Evolutionary conservation across 768 basidiomycete species (phyloP).

Genomic region (Kwoniella sp.): DNA sequence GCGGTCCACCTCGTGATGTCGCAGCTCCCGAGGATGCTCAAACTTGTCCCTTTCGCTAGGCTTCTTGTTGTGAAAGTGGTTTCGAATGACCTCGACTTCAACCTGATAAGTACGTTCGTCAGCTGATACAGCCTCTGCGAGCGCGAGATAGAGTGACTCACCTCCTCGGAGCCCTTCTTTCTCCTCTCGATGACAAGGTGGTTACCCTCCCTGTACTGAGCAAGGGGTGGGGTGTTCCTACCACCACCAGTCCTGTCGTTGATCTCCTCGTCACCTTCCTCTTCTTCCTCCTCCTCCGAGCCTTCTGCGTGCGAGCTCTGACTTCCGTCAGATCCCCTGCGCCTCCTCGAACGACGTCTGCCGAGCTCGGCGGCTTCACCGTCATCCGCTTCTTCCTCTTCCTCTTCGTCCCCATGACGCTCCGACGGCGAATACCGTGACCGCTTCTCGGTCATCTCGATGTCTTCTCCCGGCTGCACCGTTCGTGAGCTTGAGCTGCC

Average conservation of each 20-base stretch:
- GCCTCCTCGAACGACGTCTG: background rate
- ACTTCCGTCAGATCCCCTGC: background rate
- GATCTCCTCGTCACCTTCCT: conserved; percentile 13
- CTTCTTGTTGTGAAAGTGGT: conserved; percentile 46
- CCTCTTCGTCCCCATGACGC: background rate
- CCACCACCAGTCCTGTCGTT: conserved; percentile 32
- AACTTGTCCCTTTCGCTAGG: conserved; percentile 28
- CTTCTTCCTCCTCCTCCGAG: conserved; percentile 27
- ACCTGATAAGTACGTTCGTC: conserved; percentile 52
- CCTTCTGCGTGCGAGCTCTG: conserved; percentile 17
- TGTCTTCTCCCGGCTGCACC: conserved; percentile 21
- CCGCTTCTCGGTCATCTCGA: conserved; percentile 26
- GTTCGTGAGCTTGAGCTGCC: conserved; percentile 37
- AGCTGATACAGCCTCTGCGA: too few relatives aligned
- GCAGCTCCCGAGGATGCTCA: conserved; percentile 38
- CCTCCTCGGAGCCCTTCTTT: conserved; percentile 62
- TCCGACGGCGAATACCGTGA: background rate
- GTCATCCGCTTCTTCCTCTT: background rate
- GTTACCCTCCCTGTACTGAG: conserved; percentile 70
- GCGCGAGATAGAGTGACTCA: conserved; percentile 40
- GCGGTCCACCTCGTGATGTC: conserved; percentile 30
- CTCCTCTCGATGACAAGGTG: conserved; percentile 64
- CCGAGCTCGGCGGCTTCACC: conserved; percentile 20
- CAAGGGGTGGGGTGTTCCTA: conserved; percentile 39
- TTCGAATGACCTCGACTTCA: conserved; percentile 62